phyloP scores from a whole-genome alignment of 345 rosid genomes.

The rapeseed (Brassica napus) region Da-Ae NC_063443.1:14627001-14627500 shows the following conservation, averaged over 20 bases:
- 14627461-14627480: slow-evolving; percentile 79
- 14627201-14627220: slow-evolving; percentile 85
- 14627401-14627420: slow-evolving; percentile 92
- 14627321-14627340: slow-evolving; percentile 72
- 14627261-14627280: slow-evolving; percentile 85
- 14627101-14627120: not conserved
- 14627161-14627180: slow-evolving; percentile 75
- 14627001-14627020: slow-evolving; percentile 73
- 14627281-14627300: slow-evolving; percentile 87
- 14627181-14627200: slow-evolving; percentile 63
- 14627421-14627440: slow-evolving; percentile 76
- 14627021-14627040: slow-evolving; percentile 26
- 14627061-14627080: not conserved
- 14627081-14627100: not conserved
- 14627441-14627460: slow-evolving; percentile 71
- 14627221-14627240: slow-evolving; percentile 87
- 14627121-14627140: slow-evolving; percentile 53
- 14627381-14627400: slow-evolving; percentile 74
- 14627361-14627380: slow-evolving; percentile 68
- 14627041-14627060: not conserved
- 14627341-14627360: slow-evolving; percentile 63
- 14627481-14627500: slow-evolving; percentile 56
- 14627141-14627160: slow-evolving; percentile 93
- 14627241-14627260: slow-evolving; percentile 62
- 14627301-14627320: slow-evolving; percentile 56